Conservation (phyloP, 2,329 filamentous ascomycete species). For the Pseudohalonectria lignicola region DNA sequence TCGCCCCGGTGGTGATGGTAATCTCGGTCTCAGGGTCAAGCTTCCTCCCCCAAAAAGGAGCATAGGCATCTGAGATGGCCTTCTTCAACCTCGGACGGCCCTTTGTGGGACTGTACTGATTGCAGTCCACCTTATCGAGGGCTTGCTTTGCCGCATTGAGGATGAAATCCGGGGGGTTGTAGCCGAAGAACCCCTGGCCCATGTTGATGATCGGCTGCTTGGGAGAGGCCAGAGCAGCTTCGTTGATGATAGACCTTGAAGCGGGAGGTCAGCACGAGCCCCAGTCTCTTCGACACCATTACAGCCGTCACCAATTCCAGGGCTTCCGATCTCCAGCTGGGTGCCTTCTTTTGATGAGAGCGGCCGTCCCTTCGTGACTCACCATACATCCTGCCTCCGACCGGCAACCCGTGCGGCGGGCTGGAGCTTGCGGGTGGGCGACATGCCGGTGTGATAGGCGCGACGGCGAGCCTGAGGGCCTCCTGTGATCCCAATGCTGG, state of each 20-base stretch:
- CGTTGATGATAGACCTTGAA: constrained; percentile 39
- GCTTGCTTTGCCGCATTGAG: constrained; percentile 84
- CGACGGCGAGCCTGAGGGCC: too few species aligned
- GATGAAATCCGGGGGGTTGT: constrained; percentile 88
- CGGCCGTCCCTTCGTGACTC: constrained; percentile 5
- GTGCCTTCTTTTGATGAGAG: not conserved
- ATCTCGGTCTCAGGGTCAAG: constrained; percentile 87
- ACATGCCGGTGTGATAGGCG: constrained; percentile 18
- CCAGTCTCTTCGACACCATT: too few species aligned
- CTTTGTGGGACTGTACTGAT: constrained; percentile 96
- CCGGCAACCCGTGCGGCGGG: constrained; percentile 26
- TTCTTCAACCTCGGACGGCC: constrained; percentile 85
- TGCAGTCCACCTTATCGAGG: constrained; percentile 86
- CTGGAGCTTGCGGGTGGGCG: constrained; percentile 21
- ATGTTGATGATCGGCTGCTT: constrained; percentile 42
- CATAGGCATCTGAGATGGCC: constrained; percentile 87
- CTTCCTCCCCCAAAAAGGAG: constrained; percentile 71
- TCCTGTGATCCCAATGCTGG: too few species aligned
- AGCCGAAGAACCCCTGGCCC: constrained; percentile 67
- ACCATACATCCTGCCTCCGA: constrained; percentile 29
- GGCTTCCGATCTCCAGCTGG: not conserved
- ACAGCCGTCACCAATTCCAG: too few species aligned
- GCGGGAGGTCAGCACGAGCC: not conserved
- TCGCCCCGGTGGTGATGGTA: constrained; percentile 85
- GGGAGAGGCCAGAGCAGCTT: constrained; percentile 36